Evolutionary conservation across 331 rosid species (phyloP).

Genomic region (Malus hybrid): DNA sequence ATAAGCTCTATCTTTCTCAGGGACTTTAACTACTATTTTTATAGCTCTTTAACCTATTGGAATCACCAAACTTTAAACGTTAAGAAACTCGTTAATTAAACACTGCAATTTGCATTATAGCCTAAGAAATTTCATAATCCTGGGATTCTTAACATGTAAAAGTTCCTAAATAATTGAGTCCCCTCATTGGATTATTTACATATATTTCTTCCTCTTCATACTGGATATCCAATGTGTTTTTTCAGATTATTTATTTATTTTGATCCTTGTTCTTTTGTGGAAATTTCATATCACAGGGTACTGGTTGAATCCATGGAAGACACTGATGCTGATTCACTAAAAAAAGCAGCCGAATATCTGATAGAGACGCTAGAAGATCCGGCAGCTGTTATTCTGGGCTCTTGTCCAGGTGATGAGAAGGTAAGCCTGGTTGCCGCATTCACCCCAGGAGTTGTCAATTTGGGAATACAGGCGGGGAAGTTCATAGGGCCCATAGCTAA

Average conservation of each 20-base stretch:
- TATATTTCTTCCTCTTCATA: no score
- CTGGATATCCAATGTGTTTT: no score
- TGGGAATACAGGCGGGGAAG: slow-evolving; percentile 85
- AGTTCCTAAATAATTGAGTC: not conserved
- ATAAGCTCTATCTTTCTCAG: not conserved
- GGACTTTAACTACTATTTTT: not conserved
- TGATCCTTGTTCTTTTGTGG: no score
- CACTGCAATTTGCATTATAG: not conserved
- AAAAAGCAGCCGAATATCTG: slow-evolving; percentile 76
- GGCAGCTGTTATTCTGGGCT: slow-evolving; percentile 81
- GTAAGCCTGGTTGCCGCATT: slow-evolving; percentile 91
- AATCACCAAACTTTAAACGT: not conserved
- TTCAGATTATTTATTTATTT: no score
- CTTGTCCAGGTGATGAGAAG: slow-evolving; percentile 80
- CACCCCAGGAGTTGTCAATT: slow-evolving; percentile 59
- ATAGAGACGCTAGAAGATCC: slow-evolving; percentile 68
- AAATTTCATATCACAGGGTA: slow-evolving; percentile 36
- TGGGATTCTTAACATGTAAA: not conserved
- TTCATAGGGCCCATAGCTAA: slow-evolving; percentile 85
- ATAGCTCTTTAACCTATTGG: not conserved
- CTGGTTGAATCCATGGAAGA: slow-evolving; percentile 82
- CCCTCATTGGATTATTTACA: not conserved
- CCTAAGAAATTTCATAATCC: not conserved
- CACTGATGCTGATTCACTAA: slow-evolving; percentile 77
- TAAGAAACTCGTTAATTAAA: not conserved